Evolutionary conservation across 177 flowering plant species (phyloP).

Genomic region (Tripterygium wilfordii): DNA sequence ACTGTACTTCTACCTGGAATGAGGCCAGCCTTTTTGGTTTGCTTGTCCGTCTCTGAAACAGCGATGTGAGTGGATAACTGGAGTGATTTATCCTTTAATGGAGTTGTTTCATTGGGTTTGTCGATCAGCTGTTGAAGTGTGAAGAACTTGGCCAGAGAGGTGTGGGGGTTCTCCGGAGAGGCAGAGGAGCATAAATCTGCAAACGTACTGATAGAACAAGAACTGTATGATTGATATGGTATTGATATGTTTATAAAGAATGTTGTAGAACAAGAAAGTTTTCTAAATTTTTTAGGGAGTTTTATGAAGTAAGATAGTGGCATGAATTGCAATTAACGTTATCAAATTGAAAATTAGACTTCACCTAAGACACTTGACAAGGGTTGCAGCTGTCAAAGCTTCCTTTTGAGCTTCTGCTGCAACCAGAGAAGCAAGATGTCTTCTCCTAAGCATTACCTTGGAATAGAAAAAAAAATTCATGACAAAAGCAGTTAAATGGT

Average conservation of each 20-base stretch:
- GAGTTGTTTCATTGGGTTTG: conserved; percentile 22
- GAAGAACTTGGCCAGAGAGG: conserved; percentile 62
- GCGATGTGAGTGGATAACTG: conserved; percentile 11
- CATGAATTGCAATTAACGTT: too few relatives aligned
- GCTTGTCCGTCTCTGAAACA: conserved; percentile 20
- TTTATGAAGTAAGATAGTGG: too few relatives aligned
- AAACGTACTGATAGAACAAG: conserved; percentile 52
- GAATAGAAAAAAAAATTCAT: conserved; percentile 7
- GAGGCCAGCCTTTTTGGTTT: conserved; percentile 18
- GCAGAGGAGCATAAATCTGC: conserved; percentile 67
- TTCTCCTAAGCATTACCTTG: conserved; percentile 67
- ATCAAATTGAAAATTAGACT: background rate
- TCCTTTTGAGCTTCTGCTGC: conserved; percentile 88
- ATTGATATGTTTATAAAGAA: too few relatives aligned
- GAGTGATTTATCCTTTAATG: conserved; percentile 23
- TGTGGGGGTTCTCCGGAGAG: conserved; percentile 48
- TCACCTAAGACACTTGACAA: conserved; percentile 72
- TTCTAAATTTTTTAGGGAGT: too few relatives aligned
- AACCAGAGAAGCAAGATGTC: conserved; percentile 66
- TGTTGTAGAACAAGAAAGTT: too few relatives aligned
- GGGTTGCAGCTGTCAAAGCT: conserved; percentile 57
- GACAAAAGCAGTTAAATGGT: conserved; percentile 2
- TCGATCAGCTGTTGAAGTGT: conserved; percentile 54
- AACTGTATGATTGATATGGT: background rate
- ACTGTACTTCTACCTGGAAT: conserved; percentile 15